These are phyloP conservation scores for Magnusiomyces paraingens DNA, from an alignment of 1,139 yeast species.

Conservation along the genomic window DNA sequence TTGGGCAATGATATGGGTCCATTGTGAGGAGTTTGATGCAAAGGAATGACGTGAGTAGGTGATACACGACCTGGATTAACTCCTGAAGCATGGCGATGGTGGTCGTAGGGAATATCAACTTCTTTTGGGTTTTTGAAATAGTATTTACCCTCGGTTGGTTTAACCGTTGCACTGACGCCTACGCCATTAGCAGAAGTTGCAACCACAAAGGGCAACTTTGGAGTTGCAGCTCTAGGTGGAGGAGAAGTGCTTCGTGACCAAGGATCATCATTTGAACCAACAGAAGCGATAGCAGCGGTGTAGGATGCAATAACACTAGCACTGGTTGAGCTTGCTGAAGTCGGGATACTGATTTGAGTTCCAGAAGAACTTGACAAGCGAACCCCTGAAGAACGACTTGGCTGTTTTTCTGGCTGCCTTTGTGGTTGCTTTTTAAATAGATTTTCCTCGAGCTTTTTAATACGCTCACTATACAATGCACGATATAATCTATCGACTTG, in stretches of 20 bases:
- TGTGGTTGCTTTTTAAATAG: neutral
- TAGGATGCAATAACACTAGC: neutral
- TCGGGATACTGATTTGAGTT: neutral
- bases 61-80: neutral
- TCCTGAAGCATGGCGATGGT: conserved; percentile 2
- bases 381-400: neutral
- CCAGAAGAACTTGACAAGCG: neutral
- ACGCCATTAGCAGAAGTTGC: conserved; percentile 1
- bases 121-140: conserved; percentile 14
- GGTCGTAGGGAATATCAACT: conserved; percentile 13
- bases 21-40: conserved; percentile 7
- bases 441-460: conserved; percentile 9
- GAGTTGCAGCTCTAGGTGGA: neutral
- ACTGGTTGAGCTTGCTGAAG: neutral
- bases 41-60: neutral
- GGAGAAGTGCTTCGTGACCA: neutral
- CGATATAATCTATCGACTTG: conserved; percentile 57
- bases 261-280: neutral
- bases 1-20: conserved; percentile 10
- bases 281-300: neutral
- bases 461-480: conserved; percentile 26
- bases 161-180: neutral
- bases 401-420: neutral
- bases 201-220: neutral
- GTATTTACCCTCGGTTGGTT: conserved; percentile 5